Base-by-base conservation (phyloP, 345 rosid genomes). In the Ceriops tagal region DNA sequence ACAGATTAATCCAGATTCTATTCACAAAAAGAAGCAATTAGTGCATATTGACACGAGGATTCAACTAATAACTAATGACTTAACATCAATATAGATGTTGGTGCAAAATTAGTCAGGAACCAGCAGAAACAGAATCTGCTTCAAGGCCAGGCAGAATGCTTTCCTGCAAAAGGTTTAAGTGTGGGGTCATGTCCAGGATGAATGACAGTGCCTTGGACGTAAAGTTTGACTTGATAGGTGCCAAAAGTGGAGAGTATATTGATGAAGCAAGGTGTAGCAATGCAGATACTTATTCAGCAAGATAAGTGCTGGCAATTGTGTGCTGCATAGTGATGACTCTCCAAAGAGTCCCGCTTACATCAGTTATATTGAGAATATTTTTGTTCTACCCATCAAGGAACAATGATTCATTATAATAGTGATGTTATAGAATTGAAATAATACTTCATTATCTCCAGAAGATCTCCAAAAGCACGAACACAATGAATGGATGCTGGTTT, bases 391-490 rank as follows among this genome's bases (percentile, higher is more conserved):
- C 13, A 58, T 7, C 16, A 60, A 3, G 1, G 6, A 49, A 13
- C 21, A 60, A 3, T 3, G 18, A 49, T 27, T 47, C 11, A 9
- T 34, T 22, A 6, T 31, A 66, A 76, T 27, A 69, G 1, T 9
- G 19, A 10, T n/a, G 55, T 15, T 72, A 30, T 32, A 34, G 8
- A 59, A 35, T 8, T 26, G 31, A 11, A 63, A 69, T 37, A 68
- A 28, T 87, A 89, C 97, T 86, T 90, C 79, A 92, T 31, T 79
- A 82, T 85, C 77, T 76, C 87, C n/a, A 92, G 98, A 67, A 92
- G 83, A 81, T 90, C 92, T 1, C 96, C 93, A 20, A 79, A 92
- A 30, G 98, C 98, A 63, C 92, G 96, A 37, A 95, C 98, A 83
- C 96, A 95, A 63, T 89, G 97, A 68, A 92, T 43, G 0, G 97